These are phyloP conservation scores for Alternaria sp. DNA, from an alignment of 2,329 filamentous ascomycete species.

Conservation along the genomic window DNA sequence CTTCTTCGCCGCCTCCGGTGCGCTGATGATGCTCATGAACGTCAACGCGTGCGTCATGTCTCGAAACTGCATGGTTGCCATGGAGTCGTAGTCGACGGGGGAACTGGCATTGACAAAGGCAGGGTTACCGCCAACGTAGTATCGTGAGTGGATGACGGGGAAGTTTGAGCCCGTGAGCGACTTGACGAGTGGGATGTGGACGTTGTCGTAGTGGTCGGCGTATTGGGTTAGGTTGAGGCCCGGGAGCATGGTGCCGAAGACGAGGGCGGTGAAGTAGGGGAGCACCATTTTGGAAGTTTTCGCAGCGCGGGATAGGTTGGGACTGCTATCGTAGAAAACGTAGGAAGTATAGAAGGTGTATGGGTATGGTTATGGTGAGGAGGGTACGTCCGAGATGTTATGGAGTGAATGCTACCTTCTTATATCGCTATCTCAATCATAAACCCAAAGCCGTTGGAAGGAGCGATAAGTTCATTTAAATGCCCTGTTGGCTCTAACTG, in stretches of 20 bases:
- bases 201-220: neutral
- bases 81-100: neutral
- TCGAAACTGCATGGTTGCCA: neutral
- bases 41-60: neutral
- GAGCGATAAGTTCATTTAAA: neutral
- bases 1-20: neutral
- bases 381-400: no score
- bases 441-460: neutral
- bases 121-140: neutral
- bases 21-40: neutral
- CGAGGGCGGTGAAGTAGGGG: neutral
- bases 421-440: neutral
- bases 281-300: neutral
- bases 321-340: neutral
- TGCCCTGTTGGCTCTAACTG: neutral
- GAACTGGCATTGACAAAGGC: neutral
- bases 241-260: neutral
- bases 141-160: neutral
- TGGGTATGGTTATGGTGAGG: fast-evolving
- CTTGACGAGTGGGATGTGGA: neutral
- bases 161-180: neutral
- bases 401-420: neutral
- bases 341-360: neutral
- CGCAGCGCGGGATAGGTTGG: neutral
- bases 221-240: neutral